Evolutionary conservation across 495 filamentous ascomycete species (phyloP), one percentile per base, ranked within the genome.

Genomic region (Talaromyces proteolyticus): DNA sequence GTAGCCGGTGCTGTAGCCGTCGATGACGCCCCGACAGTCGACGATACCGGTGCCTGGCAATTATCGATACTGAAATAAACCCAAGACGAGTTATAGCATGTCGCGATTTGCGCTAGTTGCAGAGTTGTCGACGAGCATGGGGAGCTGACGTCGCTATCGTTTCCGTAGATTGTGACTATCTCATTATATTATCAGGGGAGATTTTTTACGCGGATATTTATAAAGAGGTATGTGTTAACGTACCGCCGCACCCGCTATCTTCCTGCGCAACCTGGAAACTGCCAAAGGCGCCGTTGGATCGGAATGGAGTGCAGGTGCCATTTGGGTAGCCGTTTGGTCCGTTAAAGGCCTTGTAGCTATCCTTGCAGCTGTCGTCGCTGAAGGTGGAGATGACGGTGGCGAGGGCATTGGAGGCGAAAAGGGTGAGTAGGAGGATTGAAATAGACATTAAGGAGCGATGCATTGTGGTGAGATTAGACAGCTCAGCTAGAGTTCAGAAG

Each of bases 141-240:
- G 14, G n/a, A 2, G 43, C 14, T 7, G n/a, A 6, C 20, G 42
- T 5, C 16, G n/a, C 17, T 2, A 24, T 45, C 43, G 8, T 45
- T 45, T 4, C 20, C 20, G 21, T 45, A 45, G 43, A 45, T 45
- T 16, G 43, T 45, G 10, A 45, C 43, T 45, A 3, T n/a, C n/a
- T n/a, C n/a, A n/a, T n/a, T n/a, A n/a, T n/a, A n/a, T n/a, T n/a
- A n/a, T n/a, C n/a, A n/a, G n/a, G n/a, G n/a, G n/a, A n/a, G n/a
- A n/a, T n/a, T n/a, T n/a, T n/a, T n/a, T n/a, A n/a, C n/a, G n/a
- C n/a, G n/a, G n/a, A n/a, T n/a, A n/a, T n/a, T n/a, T n/a, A n/a
- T n/a, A n/a, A n/a, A n/a, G n/a, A n/a, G n/a, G n/a, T n/a, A n/a
- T n/a, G n/a, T n/a, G n/a, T n/a, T n/a, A 34, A 34, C 21, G 20